Percentiles rank a stretch among this genome's conserved stretches.
Evolutionary conservation across 2,329 filamentous ascomycete species (phyloP).

Genomic region (Fusarium odoratissimum): DNA sequence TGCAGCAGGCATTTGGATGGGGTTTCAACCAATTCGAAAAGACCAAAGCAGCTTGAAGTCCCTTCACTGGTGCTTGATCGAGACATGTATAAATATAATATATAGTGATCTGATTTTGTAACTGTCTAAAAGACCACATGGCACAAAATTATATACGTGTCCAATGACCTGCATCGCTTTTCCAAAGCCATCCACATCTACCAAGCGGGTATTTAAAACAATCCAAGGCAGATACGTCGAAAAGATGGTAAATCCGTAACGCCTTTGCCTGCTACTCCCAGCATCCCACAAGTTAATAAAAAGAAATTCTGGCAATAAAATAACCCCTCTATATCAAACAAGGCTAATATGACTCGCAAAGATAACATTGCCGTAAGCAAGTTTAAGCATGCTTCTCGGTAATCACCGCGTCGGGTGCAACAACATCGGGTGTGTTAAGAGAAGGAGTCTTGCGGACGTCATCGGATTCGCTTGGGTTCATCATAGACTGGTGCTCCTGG

Average conservation of each 20-base stretch:
- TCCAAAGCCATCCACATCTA: conserved; percentile 39
- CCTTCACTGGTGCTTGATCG: too few species aligned
- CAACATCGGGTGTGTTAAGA: conserved; percentile 24
- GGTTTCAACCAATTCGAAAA: background rate
- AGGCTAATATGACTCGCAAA: conserved; percentile 34
- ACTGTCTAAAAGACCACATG: conserved; percentile 33
- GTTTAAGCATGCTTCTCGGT: conserved; percentile 28
- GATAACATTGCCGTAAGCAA: background rate
- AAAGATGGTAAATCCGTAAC: conserved; percentile 34
- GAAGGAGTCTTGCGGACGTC: conserved; percentile 42
- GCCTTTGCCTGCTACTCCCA: conserved; percentile 44
- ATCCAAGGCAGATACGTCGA: conserved; percentile 16
- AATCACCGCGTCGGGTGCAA: conserved; percentile 19
- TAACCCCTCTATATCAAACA: conserved; percentile 34
- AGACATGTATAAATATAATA: background rate
- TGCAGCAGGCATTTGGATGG: background rate
- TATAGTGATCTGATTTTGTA: conserved; percentile 35
- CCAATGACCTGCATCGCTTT: conserved; percentile 37
- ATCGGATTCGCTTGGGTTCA: conserved; percentile 47
- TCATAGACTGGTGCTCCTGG: conserved; percentile 67
- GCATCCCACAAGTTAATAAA: conserved; percentile 14
- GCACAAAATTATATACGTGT: conserved; percentile 30
- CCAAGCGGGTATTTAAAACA: conserved; percentile 42
- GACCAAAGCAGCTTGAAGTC: too few species aligned
- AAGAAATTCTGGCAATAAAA: conserved; percentile 12